Evolutionary conservation across 176 grass and related monocot genomes (phyloP).

Genomic region (Lolium rigidum): DNA sequence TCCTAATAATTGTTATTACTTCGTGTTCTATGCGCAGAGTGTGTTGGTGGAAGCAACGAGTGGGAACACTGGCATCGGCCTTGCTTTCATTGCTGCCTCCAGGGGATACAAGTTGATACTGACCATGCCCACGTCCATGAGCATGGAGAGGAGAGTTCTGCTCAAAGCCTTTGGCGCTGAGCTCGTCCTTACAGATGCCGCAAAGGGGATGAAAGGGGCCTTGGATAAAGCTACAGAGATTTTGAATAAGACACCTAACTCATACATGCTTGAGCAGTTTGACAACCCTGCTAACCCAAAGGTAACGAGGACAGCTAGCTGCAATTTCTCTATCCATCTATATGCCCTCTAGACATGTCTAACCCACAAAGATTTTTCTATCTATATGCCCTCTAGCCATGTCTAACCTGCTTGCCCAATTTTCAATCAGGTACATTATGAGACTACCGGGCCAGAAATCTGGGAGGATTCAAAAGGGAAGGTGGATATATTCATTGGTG

Average conservation of each 20-base stretch:
- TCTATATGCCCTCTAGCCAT: neutral
- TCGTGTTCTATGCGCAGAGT: constrained; percentile 48
- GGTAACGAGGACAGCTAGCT: constrained; percentile 31
- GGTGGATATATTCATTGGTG: constrained; percentile 91
- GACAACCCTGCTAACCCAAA: constrained; percentile 98
- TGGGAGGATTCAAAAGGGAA: constrained; percentile 98
- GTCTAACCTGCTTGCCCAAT: constrained; percentile 7
- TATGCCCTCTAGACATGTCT: neutral
- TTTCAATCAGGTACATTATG: constrained; percentile 82
- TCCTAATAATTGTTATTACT: neutral
- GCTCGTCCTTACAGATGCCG: constrained; percentile 82
- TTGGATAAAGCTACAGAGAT: constrained; percentile 92
- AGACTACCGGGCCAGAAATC: constrained; percentile 95
- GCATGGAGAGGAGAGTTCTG: constrained; percentile 93
- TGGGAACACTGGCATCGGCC: constrained; percentile 95
- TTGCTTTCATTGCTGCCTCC: constrained; percentile 94
- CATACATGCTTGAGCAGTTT: constrained; percentile 97
- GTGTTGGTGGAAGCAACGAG: constrained; percentile 93
- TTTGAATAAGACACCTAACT: constrained; percentile 75
- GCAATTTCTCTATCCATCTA: too few relatives aligned
- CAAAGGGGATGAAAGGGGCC: constrained; percentile 96
- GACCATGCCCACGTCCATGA: constrained; percentile 96
- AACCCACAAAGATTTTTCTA: neutral
- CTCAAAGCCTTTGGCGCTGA: constrained; percentile 93
- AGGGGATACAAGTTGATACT: constrained; percentile 91